Base-by-base conservation (phyloP, 75 land plant genomes). In the Pinus tabuliformis region DNA sequence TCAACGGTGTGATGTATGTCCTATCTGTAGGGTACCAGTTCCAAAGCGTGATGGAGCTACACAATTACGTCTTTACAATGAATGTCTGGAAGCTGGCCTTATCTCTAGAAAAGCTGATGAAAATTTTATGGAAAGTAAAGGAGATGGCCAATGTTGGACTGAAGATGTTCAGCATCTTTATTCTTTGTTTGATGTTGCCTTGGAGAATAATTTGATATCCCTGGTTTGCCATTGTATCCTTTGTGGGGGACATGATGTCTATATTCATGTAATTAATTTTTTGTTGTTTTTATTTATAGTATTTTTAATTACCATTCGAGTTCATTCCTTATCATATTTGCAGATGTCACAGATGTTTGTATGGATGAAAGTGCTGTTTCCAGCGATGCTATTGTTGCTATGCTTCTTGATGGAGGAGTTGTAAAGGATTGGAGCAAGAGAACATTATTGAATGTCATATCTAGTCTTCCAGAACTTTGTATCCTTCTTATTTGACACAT, bases 301-400 rank as follows among this genome's bases (percentile, higher is more conserved):
- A 59, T 61, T 37, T 14, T n/a, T 75, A 49, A 21, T 21, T 63
- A 15, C 36, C 66, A 7, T 61, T 26, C 45, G 13, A 37, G 37
- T 68, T 70, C 70, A 78, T 82, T 85, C 84, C 88, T 91, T 30
- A 91, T 73, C 45, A 79, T 24, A 39, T 60, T 18, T 28, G 56
- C 85, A 95, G 97, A 97, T 89, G 89, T 97, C 28, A 89, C 92
- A 37, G 98, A 97, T 80, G 93, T 97, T 56, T 97, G 99, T 76
- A 90, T 97, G 99, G 92, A 97, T 85, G 98, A 94, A 78, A 84
- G 59, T 83, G 99, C 99, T 65, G 97, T 97, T 7, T 97, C 99
- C 22, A 97, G 95, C 78, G 92, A 95, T 88, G 91, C 98, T 11
- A 82, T 92, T 78, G 83, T 89, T 75, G 92, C 99, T 22, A 87